Conservation (phyloP, 192 early-diverging fungal species). For the Haplosporangium gracile region DNA sequence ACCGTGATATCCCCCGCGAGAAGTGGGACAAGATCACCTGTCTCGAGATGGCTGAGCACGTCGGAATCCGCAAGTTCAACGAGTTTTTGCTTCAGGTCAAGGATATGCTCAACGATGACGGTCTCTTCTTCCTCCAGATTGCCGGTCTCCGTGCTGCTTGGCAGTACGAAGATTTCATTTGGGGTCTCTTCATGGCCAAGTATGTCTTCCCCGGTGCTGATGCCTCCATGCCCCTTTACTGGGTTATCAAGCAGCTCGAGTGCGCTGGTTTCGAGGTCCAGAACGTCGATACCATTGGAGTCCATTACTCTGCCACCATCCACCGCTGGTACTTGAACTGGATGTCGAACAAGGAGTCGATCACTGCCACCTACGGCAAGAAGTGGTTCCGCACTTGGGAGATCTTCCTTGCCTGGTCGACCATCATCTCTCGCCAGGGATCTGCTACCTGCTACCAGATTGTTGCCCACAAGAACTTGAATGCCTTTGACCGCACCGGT, state of each 20-base stretch:
- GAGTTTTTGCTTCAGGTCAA: slow-evolving; percentile 92
- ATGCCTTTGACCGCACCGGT: slow-evolving; percentile 89
- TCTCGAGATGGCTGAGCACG: slow-evolving; percentile 99
- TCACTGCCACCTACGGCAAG: slow-evolving; percentile 89
- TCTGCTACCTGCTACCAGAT: slow-evolving; percentile 98
- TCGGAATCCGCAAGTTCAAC: slow-evolving; percentile 93
- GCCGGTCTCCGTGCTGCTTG: slow-evolving; percentile 88
- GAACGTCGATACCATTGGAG: slow-evolving; percentile 90
- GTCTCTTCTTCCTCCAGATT: slow-evolving; percentile 98
- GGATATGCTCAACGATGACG: slow-evolving; percentile 97
- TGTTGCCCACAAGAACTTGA: slow-evolving; percentile 96
- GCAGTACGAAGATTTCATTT: slow-evolving; percentile 77
- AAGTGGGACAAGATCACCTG: slow-evolving; percentile 98
- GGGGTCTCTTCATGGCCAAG: slow-evolving; percentile 98
- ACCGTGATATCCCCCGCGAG: slow-evolving; percentile 95
- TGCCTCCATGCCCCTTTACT: slow-evolving; percentile 95
- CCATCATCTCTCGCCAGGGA: slow-evolving; percentile 96
- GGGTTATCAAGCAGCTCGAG: slow-evolving; percentile 96
- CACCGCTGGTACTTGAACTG: slow-evolving; percentile 98
- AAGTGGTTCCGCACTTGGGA: slow-evolving; percentile 95
- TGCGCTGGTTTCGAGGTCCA: slow-evolving; percentile 94
- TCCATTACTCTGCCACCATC: slow-evolving; percentile 98
- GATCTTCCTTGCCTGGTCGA: slow-evolving; percentile 98
- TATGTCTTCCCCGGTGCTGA: slow-evolving; percentile 99
- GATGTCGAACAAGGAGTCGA: slow-evolving; percentile 91